phyloP scores from a whole-genome alignment of 169 alveolate genomes.

The Plasmodium blacklocki region DNA sequence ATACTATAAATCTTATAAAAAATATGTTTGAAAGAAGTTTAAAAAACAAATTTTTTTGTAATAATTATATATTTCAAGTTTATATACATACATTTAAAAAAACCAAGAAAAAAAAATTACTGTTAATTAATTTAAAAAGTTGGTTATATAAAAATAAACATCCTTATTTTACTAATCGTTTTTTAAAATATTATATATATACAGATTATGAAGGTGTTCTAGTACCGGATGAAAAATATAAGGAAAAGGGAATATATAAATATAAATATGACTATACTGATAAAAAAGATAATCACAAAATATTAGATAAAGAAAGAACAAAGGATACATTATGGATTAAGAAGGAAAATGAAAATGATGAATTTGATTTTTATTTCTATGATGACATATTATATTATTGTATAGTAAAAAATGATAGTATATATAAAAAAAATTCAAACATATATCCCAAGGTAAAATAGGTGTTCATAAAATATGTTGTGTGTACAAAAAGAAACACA shows the following conservation, averaged over 20 bases:
- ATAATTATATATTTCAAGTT: slow-evolving; percentile 33
- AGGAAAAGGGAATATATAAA: slow-evolving; percentile 15
- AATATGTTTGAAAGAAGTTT: slow-evolving; percentile 22
- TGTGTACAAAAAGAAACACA: too few relatives aligned
- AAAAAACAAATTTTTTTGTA: slow-evolving; percentile 11
- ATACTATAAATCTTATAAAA: slow-evolving; percentile 21
- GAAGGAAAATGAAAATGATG: neutral
- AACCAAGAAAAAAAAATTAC: slow-evolving; percentile 44
- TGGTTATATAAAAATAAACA: slow-evolving; percentile 68
- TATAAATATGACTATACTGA: neutral
- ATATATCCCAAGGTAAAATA: slow-evolving; percentile 51
- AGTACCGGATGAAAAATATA: slow-evolving; percentile 2
- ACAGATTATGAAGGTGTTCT: neutral
- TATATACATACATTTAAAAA: slow-evolving; percentile 55
- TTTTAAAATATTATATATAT: slow-evolving; percentile 32
- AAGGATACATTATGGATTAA: neutral
- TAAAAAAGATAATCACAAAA: neutral
- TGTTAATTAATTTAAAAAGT: slow-evolving; percentile 54
- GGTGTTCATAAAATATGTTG: neutral
- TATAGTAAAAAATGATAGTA: slow-evolving; percentile 39
- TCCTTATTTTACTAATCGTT: slow-evolving; percentile 24
- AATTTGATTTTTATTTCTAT: slow-evolving; percentile 17
- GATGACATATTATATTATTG: slow-evolving; percentile 60
- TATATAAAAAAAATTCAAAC: slow-evolving; percentile 43
- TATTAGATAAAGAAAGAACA: neutral